Base-by-base conservation (phyloP, 345 rosid species). In the Eucalyptus regnans region DNA sequence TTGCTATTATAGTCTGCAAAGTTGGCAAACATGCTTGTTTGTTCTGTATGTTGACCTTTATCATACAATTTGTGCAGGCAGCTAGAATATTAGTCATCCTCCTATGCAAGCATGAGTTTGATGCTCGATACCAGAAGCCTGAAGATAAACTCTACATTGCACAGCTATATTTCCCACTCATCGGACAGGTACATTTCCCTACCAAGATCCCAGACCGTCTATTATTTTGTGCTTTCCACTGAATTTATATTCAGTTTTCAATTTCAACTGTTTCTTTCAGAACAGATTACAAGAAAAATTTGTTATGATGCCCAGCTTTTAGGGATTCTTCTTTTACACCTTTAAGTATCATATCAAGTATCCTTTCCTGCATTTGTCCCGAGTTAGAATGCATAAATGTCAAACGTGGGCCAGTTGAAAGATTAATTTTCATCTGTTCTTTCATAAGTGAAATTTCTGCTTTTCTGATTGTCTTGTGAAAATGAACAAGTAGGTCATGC, bases 71-170 rank as follows among this genome's bases (percentile, higher is more conserved):
- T 92, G 62, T 92, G 90, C 92, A 98, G 99, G 99, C 98, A 87
- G 98, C 99, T 91, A 95, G 99, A 92, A 94, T 96, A 87, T 92
- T 98, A 89, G 99, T 98, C 62, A 94, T 96, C 88, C 96, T 98
- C 81, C 91, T 97, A 66, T 98, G 99, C 95, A 98, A 98, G 94
- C 99, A 97, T 90, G 99, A 97, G 90, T 98, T 95, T 92, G 99
- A 98, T 93, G 96, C 94, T 92, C 99, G 99, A 88, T 98, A 98
- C 92, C 99, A 98, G 89, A 98, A 97, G 95, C 97, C 97, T 80
- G 99, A 98, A 94, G 99, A 98, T 94, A 98, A 98, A 93, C 95
- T 97, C 58, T 98, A 98, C 88, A 98, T 98, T 68, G 97, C 99
- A 56, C 99, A 98, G 91, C 92, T 96, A 52, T 97, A 98, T 92